These are phyloP conservation scores for Cardamine chenopodiifolia DNA, from an alignment of 345 rosid species.

Conservation along the genomic window DNA sequence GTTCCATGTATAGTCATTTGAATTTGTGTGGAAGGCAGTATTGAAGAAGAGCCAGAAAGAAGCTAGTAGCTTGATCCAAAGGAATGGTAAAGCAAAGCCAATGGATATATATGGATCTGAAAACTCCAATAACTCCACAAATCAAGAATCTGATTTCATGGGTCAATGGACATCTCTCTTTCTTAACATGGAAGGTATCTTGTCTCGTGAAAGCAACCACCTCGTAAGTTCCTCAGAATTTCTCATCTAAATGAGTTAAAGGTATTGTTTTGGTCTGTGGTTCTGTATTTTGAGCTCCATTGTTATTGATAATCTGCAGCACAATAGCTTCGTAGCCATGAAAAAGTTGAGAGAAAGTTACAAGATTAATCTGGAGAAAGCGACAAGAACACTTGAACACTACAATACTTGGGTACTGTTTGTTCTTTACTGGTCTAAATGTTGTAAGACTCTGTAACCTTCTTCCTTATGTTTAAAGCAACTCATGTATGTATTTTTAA, in stretches of 20 bases:
- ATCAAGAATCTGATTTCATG: conserved; percentile 57
- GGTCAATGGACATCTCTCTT: conserved; percentile 86
- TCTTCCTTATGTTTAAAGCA: not conserved
- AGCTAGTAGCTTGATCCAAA: conserved; percentile 65
- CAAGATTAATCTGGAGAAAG: conserved; percentile 70
- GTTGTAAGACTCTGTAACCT: conserved; percentile 38
- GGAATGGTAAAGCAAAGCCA: conserved; percentile 55
- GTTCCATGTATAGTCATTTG: not conserved
- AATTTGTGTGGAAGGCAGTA: conserved; percentile 43
- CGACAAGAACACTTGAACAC: conserved; percentile 51
- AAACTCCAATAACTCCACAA: conserved; percentile 49
- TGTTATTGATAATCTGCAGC: conserved; percentile 51
- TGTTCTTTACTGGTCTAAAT: conserved; percentile 19
- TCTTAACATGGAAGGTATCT: conserved; percentile 76
- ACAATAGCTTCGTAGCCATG: conserved; percentile 54
- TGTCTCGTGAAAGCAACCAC: conserved; percentile 67
- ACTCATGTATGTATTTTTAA: conserved; percentile 28
- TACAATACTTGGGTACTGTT: conserved; percentile 39
- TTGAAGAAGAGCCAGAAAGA: conserved; percentile 91
- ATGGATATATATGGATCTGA: conserved; percentile 43
- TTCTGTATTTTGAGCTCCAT: conserved; percentile 18
- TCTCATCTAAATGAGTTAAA: not conserved
- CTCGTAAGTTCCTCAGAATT: conserved; percentile 64
- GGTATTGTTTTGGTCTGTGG: not conserved
- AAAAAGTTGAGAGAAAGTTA: conserved; percentile 76